Conservation (phyloP, 345 rosid genomes). For the Euphorbia tirucalli region DNA sequence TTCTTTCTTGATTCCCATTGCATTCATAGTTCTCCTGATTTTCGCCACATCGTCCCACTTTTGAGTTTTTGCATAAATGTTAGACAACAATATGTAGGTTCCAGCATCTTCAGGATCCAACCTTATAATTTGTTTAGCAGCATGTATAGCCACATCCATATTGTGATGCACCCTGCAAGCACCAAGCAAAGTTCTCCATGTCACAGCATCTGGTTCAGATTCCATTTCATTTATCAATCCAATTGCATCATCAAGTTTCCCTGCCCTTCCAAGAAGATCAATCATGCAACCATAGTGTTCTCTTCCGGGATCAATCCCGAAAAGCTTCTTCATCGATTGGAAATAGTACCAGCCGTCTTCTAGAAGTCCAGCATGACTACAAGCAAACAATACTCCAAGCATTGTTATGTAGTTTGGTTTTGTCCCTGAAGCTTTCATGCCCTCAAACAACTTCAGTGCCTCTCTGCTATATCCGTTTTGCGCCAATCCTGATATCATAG, state of each 20-base stretch:
- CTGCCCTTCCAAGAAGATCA: conserved; percentile 77
- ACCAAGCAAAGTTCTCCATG: conserved; percentile 64
- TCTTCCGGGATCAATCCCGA: conserved; percentile 57
- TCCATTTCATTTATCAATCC: conserved; percentile 56
- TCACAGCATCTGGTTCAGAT: conserved; percentile 59
- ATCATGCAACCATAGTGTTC: conserved; percentile 76
- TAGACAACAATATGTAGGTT: conserved; percentile 60
- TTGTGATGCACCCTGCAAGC: conserved; percentile 63
- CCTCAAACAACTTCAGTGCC: conserved; percentile 50
- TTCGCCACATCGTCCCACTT: conserved; percentile 62
- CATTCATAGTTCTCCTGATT: conserved; percentile 45
- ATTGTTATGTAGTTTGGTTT: conserved; percentile 62
- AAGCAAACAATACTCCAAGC: conserved; percentile 67
- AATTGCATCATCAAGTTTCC: conserved; percentile 59
- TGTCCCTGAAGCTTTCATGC: conserved; percentile 47
- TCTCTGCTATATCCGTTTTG: conserved; percentile 69
- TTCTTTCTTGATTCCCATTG: conserved; percentile 50
- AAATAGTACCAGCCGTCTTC: conserved; percentile 60
- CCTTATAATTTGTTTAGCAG: conserved; percentile 54
- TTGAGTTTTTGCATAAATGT: conserved; percentile 64
- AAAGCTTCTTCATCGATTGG: conserved; percentile 56
- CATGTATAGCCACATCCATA: conserved; percentile 49
- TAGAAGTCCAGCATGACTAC: conserved; percentile 69
- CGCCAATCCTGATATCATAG: conserved; percentile 71
- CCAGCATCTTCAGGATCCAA: conserved; percentile 64